Conservation (phyloP, 805 yeast species). For the Candida namnaoensis region DNA sequence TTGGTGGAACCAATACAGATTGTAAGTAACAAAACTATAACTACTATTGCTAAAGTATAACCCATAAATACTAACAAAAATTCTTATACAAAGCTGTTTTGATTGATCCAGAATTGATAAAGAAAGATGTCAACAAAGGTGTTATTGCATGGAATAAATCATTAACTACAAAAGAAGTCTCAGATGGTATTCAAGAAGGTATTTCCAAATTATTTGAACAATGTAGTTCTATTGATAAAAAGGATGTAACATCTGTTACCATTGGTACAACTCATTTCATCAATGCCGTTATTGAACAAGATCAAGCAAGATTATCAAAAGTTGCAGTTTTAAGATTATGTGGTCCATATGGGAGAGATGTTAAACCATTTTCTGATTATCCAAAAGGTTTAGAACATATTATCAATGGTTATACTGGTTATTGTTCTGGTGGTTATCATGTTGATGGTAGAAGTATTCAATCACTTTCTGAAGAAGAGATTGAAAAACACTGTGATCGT, state of each 20-base stretch:
- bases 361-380: conserved; percentile 34
- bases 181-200: conserved; percentile 30
- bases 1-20: conserved; percentile 45
- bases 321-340: conserved; percentile 36
- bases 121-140: conserved; percentile 18
- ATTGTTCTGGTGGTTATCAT: conserved; percentile 28
- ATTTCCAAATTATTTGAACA: conserved; percentile 23
- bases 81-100: conserved; percentile 20
- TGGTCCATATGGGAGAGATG: conserved; percentile 29
- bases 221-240: conserved; percentile 10
- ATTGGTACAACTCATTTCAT: conserved; percentile 44
- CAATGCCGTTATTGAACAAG: conserved; percentile 39
- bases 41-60: no score
- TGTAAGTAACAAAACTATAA: background rate
- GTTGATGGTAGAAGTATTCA: conserved; percentile 32
- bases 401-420: conserved; percentile 26
- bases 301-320: conserved; percentile 26
- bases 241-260: conserved; percentile 28
- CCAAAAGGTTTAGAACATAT: conserved; percentile 27
- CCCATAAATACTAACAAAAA: background rate
- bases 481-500: conserved; percentile 18
- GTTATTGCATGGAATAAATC: conserved; percentile 33
- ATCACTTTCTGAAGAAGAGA: conserved; percentile 20
- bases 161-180: conserved; percentile 35
- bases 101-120: conserved; percentile 27